A percentile compares a stretch with the other conserved stretches of the same genome.
These are phyloP conservation scores for Pleurotus ostreatus DNA, from an alignment of 768 basidiomycete species.

Conservation along the genomic window DNA sequence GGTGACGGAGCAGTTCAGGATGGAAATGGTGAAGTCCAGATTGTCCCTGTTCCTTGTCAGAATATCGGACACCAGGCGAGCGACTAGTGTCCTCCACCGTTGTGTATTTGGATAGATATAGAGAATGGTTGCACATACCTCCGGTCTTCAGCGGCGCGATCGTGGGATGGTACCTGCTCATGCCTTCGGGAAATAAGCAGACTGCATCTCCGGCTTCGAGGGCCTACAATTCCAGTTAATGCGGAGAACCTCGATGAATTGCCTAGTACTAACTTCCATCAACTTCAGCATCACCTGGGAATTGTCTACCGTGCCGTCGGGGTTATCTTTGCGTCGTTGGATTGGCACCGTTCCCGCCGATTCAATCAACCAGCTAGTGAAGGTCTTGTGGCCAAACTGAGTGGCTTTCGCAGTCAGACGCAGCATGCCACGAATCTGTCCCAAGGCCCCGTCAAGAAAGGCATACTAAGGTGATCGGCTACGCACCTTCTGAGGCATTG, in stretches of 20 bases:
- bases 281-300: conserved; percentile 63
- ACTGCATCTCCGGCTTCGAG: conserved; percentile 74
- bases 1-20: conserved; percentile 77
- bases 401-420: conserved; percentile 87
- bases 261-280: conserved; percentile 44
- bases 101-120: background rate
- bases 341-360: conserved; percentile 85
- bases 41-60: conserved; percentile 65
- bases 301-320: conserved; percentile 58
- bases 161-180: conserved; percentile 81
- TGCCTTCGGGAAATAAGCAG: conserved; percentile 84
- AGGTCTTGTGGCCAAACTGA: conserved; percentile 77
- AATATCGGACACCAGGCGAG: conserved; percentile 76
- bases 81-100: conserved; percentile 43
- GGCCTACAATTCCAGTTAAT: conserved; percentile 39
- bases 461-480: background rate
- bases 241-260: background rate
- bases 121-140: conserved; percentile 36
- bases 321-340: conserved; percentile 68
- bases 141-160: conserved; percentile 88
- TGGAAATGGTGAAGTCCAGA: conserved; percentile 65
- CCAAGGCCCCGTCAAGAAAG: background rate
- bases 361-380: conserved; percentile 90
- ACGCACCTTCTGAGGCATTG: conserved; percentile 65
- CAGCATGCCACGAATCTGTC: conserved; percentile 70